A percentile compares a stretch with the other conserved stretches of the same genome.
Conservation (phyloP, 2,329 filamentous ascomycete genomes). For the Periconia macrospinosa region DNA sequence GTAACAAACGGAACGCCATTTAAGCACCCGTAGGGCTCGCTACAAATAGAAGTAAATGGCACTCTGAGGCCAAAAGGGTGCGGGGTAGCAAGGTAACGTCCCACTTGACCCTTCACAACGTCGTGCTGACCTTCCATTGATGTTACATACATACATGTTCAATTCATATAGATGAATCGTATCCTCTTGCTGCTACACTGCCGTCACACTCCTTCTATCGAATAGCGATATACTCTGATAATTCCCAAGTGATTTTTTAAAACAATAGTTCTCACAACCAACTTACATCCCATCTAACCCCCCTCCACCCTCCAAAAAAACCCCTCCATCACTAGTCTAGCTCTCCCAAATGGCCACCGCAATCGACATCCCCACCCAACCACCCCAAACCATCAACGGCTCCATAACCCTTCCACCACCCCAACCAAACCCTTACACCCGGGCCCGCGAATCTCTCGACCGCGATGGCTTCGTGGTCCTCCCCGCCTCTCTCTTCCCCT, state of each 20-base stretch:
- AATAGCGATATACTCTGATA: background rate
- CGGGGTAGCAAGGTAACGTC: conserved; percentile 16
- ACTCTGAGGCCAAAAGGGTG: conserved; percentile 1
- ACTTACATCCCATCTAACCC: background rate
- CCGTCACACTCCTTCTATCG: conserved; percentile 2
- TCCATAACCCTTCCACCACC: background rate
- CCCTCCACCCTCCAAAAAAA: background rate
- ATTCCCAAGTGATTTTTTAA: background rate
- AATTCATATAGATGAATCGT: conserved; percentile 11
- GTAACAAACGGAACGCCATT: no score
- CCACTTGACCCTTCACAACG: conserved; percentile 2
- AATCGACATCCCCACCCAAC: conserved; percentile 7
- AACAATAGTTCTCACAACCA: background rate
- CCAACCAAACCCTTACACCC: conserved; percentile 24
- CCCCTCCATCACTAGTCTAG: background rate
- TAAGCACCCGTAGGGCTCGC: no score
- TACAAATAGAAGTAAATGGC: no score
- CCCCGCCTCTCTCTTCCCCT: conserved; percentile 62
- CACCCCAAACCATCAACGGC: conserved; percentile 5
- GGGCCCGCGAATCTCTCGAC: conserved; percentile 59
- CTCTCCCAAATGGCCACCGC: conserved; percentile 13
- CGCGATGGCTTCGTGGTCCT: conserved; percentile 77
- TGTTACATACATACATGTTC: conserved; percentile 23
- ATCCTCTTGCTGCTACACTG: background rate
- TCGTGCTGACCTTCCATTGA: conserved; percentile 11